Evolutionary conservation across 345 rosid species (phyloP).

Genomic region (Alliaria petiolata): DNA sequence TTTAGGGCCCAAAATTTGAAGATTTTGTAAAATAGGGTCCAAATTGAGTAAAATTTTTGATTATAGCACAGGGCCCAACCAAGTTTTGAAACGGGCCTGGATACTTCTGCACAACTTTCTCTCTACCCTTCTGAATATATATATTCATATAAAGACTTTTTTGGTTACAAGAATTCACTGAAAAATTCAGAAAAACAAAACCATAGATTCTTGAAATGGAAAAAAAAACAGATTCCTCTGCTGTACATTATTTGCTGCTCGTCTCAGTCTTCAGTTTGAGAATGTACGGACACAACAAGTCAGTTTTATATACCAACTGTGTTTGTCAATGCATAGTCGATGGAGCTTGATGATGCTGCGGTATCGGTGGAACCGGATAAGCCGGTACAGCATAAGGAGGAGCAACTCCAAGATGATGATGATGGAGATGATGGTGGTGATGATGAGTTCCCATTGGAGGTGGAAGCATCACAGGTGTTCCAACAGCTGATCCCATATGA

Average conservation of each 20-base stretch:
- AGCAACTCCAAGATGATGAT: slow-evolving; percentile 45
- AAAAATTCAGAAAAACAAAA: no score
- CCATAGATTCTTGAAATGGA: no score
- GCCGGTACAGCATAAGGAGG: slow-evolving; percentile 64
- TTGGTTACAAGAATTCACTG: no score
- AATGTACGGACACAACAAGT: slow-evolving; percentile 18
- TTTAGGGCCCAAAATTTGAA: no score
- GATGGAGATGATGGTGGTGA: slow-evolving; percentile 49
- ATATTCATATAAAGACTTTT: no score
- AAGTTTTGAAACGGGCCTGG: no score
- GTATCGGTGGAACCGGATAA: slow-evolving; percentile 60
- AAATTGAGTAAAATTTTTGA: no score
- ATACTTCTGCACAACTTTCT: no score
- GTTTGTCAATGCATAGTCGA: slow-evolving; percentile 55
- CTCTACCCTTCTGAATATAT: no score
- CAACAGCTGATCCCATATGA: slow-evolving; percentile 78
- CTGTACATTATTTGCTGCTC: slow-evolving; percentile 16
- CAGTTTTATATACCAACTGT: slow-evolving; percentile 17
- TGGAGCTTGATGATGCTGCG: slow-evolving; percentile 51
- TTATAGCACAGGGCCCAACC: no score
- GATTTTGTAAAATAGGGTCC: no score
- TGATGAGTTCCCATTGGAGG: slow-evolving; percentile 42
- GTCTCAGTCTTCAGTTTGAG: not conserved
- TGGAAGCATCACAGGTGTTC: slow-evolving; percentile 93
- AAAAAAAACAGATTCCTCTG: slow-evolving; percentile 10